phyloP scores from a whole-genome alignment of 2,329 filamentous ascomycete genomes.

The Penicillium psychrosexuale region DNA sequence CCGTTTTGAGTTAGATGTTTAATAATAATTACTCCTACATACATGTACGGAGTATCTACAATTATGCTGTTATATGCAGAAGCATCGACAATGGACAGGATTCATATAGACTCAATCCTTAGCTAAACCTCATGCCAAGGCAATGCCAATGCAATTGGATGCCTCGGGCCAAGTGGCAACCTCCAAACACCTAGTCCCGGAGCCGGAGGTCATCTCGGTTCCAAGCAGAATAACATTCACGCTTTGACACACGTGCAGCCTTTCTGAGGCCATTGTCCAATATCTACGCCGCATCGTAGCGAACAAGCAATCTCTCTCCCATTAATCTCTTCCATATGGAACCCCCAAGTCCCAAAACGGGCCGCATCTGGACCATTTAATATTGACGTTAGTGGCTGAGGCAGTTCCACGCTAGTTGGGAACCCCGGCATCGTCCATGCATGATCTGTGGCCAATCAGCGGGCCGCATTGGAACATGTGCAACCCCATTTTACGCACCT shows the following conservation, averaged over 20 bases:
- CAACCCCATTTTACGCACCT: conserved; percentile 7
- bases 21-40: background rate
- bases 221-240: background rate
- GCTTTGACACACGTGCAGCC: background rate
- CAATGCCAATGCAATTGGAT: background rate
- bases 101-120: background rate
- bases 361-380: background rate
- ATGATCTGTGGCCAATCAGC: conserved; percentile 7
- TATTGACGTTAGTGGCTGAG: conserved; percentile 7
- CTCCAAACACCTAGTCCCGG: background rate
- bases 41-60: background rate
- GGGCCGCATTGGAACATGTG: conserved; percentile 14
- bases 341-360: background rate
- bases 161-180: background rate
- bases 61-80: background rate
- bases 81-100: background rate
- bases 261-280: background rate
- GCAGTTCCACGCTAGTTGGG: background rate
- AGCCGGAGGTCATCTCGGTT: background rate
- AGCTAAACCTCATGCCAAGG: background rate
- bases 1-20: background rate
- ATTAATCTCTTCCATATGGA: background rate
- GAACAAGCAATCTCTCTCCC: background rate
- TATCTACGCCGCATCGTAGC: background rate
- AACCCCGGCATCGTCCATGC: background rate